Evolutionary conservation across 1,284 basidiomycete species (phyloP).

Genomic region (Rhodofomes roseus): DNA sequence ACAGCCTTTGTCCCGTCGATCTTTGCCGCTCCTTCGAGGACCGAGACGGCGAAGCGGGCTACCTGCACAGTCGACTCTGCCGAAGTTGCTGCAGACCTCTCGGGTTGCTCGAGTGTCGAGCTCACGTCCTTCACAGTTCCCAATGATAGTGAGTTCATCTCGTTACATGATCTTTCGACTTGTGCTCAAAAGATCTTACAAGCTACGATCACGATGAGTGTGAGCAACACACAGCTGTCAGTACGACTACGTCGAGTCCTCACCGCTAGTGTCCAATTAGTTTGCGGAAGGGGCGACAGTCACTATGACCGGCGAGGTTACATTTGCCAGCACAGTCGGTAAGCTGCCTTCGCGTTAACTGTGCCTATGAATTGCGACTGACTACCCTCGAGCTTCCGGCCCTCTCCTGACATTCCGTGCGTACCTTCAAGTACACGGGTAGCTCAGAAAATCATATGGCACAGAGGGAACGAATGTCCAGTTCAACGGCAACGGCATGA

Average conservation of each 20-base stretch:
- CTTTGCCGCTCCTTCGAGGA: background rate
- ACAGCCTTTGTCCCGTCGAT: background rate
- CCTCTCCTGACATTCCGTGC: constrained; percentile 5
- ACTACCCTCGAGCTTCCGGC: constrained; percentile 1
- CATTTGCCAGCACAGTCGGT: constrained; percentile 6
- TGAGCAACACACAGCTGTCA: background rate
- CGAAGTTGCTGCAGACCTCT: background rate
- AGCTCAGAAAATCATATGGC: background rate
- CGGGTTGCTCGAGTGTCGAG: background rate
- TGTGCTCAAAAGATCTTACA: background rate
- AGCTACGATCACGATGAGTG: background rate
- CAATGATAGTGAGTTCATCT: background rate
- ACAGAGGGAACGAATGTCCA: constrained; percentile 6
- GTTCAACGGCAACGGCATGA: constrained; percentile 3
- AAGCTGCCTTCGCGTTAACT: background rate
- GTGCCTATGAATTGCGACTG: background rate
- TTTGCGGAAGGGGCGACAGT: constrained; percentile 4
- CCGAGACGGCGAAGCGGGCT: background rate
- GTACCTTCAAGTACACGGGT: background rate
- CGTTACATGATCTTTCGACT: background rate
- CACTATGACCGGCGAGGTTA: constrained; percentile 8
- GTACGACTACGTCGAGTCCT: too few relatives aligned
- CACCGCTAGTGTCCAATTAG: background rate
- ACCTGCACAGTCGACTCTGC: background rate
- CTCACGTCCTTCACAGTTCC: background rate